These are phyloP conservation scores for Penicillium hordei DNA, from an alignment of 2,329 filamentous ascomycete genomes.

Conservation along the genomic window DNA sequence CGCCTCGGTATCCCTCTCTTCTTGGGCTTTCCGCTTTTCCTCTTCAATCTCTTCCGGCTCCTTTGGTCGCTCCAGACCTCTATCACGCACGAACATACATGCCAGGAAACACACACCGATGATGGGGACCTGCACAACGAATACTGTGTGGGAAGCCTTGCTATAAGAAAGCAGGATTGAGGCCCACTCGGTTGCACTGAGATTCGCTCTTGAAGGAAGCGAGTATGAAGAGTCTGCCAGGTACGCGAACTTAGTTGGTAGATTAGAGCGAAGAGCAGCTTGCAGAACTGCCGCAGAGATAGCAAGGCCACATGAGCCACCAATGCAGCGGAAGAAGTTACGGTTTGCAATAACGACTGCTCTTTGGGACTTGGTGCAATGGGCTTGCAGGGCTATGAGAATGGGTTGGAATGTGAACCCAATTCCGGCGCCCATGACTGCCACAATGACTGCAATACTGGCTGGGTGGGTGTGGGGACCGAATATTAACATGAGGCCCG, in stretches of 20 bases:
- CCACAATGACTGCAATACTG: constrained; percentile 52
- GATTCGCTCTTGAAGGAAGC: constrained; percentile 28
- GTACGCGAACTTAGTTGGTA: constrained; percentile 41
- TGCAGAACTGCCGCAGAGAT: constrained; percentile 56
- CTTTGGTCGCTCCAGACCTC: constrained; percentile 45
- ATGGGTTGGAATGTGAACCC: constrained; percentile 56
- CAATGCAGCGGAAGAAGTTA: constrained; percentile 62
- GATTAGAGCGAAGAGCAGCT: constrained; percentile 37
- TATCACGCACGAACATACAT: constrained; percentile 54
- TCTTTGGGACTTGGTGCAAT: constrained; percentile 57
- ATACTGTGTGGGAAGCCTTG: constrained; percentile 55
- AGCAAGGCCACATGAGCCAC: constrained; percentile 59
- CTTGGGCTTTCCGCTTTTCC: constrained; percentile 32
- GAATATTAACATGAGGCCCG: constrained; percentile 55
- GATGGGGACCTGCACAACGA: constrained; percentile 57
- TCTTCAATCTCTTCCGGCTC: constrained; percentile 32
- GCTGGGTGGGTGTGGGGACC: constrained; percentile 46
- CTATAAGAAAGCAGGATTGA: constrained; percentile 54
- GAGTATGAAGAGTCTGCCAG: constrained; percentile 44
- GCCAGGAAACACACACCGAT: constrained; percentile 53
- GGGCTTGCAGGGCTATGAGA: constrained; percentile 59
- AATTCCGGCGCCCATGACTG: constrained; percentile 54
- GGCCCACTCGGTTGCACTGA: constrained; percentile 38
- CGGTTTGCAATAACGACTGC: constrained; percentile 63
- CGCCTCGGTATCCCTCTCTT: constrained; percentile 21